Evolutionary conservation across 345 rosid species (phyloP).

Genomic region (Acer negundo): DNA sequence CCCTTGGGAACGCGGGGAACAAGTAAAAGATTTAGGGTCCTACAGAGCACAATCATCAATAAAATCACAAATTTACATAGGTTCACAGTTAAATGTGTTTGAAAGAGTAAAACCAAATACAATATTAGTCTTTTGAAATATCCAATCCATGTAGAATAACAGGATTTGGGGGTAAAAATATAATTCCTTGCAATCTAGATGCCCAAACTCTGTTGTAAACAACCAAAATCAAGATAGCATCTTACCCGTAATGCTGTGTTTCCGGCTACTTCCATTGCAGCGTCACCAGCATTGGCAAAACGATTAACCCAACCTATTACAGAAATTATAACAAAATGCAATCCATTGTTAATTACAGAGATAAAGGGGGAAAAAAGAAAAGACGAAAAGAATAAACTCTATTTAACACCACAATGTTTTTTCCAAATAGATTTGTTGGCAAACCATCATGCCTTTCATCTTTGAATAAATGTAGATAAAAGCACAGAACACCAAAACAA

Average conservation of each 20-base stretch:
- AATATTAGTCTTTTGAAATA: background rate
- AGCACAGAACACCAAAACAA: background rate
- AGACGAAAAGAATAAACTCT: background rate
- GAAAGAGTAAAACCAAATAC: background rate
- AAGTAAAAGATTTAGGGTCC: background rate
- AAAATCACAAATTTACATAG: background rate
- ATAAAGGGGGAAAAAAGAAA: background rate
- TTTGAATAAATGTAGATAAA: background rate
- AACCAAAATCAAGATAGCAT: constrained; percentile 8
- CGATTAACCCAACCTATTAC: constrained; percentile 97
- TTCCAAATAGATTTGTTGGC: background rate
- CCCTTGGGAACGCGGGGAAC: background rate
- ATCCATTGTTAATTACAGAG: background rate
- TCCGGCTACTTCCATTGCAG: constrained; percentile 90
- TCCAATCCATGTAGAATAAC: background rate
- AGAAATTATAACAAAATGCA: constrained; percentile 21
- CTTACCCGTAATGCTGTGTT: constrained; percentile 81
- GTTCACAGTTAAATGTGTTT: background rate
- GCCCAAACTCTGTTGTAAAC: background rate
- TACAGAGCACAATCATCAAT: background rate
- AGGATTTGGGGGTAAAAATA: background rate
- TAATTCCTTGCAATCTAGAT: background rate
- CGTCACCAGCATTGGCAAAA: constrained; percentile 92
- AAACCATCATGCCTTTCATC: background rate
- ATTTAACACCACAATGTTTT: background rate